These are phyloP conservation scores for Phaeosphaeriaceae sp. DNA, from an alignment of 2,329 filamentous ascomycete genomes.

Conservation along the genomic window DNA sequence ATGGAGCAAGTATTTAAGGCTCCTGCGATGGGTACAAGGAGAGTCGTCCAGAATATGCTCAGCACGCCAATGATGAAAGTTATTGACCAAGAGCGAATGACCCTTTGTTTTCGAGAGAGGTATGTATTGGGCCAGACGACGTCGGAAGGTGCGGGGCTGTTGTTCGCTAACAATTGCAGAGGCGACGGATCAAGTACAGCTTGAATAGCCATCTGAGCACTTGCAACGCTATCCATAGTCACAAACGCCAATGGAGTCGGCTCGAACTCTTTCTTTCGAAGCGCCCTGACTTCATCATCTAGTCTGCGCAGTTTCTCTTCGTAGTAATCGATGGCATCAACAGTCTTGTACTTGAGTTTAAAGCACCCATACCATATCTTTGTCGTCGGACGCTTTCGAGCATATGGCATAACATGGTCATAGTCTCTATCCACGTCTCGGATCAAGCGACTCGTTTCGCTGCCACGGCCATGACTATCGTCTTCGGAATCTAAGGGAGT, in stretches of 20 bases:
- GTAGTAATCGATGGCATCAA: slow-evolving; percentile 95
- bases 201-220: slow-evolving; percentile 93
- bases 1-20: slow-evolving; percentile 84
- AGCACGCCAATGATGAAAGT: slow-evolving; percentile 83
- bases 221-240: slow-evolving; percentile 94
- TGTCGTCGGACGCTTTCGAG: slow-evolving; percentile 66
- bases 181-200: slow-evolving; percentile 91
- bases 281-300: slow-evolving; percentile 74
- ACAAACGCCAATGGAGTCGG: slow-evolving; percentile 90
- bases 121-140: slow-evolving; percentile 98
- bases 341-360: slow-evolving; percentile 70
- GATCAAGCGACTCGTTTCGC: slow-evolving; percentile 68
- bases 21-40: slow-evolving; percentile 79
- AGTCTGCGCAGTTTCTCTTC: slow-evolving; percentile 81
- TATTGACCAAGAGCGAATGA: slow-evolving; percentile 80
- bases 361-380: slow-evolving; percentile 81
- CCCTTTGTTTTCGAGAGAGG: slow-evolving; percentile 72
- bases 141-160: slow-evolving; percentile 86
- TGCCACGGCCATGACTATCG: slow-evolving; percentile 47
- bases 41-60: slow-evolving; percentile 85
- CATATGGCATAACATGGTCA: slow-evolving; percentile 53
- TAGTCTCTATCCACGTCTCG: slow-evolving; percentile 50
- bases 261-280: slow-evolving; percentile 76
- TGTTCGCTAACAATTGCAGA: slow-evolving; percentile 80
- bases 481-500: slow-evolving; percentile 42